These are phyloP conservation scores for Yarrowia divulgata DNA, from an alignment of 805 yeast species.

Conservation along the genomic window DNA sequence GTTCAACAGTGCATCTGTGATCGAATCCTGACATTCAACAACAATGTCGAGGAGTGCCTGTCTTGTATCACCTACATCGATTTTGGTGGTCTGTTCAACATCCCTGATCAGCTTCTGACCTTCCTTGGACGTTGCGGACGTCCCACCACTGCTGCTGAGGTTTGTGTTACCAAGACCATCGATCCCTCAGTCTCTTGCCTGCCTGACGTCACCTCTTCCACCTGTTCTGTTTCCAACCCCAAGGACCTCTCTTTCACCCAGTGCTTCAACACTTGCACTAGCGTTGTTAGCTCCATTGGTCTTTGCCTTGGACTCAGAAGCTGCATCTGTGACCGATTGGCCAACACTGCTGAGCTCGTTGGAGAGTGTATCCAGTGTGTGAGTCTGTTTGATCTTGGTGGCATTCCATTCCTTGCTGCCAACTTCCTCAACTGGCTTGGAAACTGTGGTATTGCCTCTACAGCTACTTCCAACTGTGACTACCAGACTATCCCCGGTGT, in stretches of 20 bases:
- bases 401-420: slow-evolving; percentile 5
- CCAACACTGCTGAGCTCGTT: slow-evolving; percentile 4
- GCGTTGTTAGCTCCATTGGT: slow-evolving; percentile 8
- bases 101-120: slow-evolving; percentile 3
- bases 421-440: slow-evolving; percentile 30
- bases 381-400: slow-evolving; percentile 10
- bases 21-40: not conserved
- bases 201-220: slow-evolving; percentile 22
- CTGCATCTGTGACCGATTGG: slow-evolving; percentile 23
- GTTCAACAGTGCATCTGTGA: slow-evolving; percentile 18
- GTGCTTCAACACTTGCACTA: slow-evolving; percentile 2
- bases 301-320: not conserved
- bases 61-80: slow-evolving; percentile 12
- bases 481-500: slow-evolving; percentile 15
- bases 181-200: slow-evolving; percentile 18
- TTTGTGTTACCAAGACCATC: slow-evolving; percentile 17
- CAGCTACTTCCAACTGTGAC: not conserved
- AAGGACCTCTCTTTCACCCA: not conserved
- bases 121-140: slow-evolving; percentile 10
- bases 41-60: slow-evolving; percentile 13
- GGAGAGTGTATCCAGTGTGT: slow-evolving; percentile 29
- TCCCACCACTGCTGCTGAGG: slow-evolving; percentile 15
- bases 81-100: slow-evolving; percentile 6
- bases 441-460: not conserved
- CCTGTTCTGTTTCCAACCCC: not conserved